Percentiles rank a stretch among this genome's conserved stretches.
These are phyloP conservation scores for Solanum piurae DNA, from an alignment of 257 asterid genomes.

Conservation along the genomic window DNA sequence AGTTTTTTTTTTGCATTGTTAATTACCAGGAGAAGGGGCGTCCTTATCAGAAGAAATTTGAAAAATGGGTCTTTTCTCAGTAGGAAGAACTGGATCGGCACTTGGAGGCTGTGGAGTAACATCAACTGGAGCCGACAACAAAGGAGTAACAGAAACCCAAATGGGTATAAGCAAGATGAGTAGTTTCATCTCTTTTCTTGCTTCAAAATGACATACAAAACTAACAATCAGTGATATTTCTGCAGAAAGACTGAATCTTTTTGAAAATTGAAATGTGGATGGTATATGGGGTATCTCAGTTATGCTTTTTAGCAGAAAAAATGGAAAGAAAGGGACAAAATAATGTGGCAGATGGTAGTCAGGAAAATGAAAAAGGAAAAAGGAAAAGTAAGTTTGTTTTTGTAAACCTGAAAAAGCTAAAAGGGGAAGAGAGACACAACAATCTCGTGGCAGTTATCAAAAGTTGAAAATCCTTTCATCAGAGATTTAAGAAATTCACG, in stretches of 20 bases:
- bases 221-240: background rate
- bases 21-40: slow-evolving; percentile 70
- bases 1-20: background rate
- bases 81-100: slow-evolving; percentile 78
- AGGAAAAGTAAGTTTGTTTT: slow-evolving; percentile 12
- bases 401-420: slow-evolving; percentile 22
- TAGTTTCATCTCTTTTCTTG: slow-evolving; percentile 26
- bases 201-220: background rate
- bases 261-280: slow-evolving; percentile 32
- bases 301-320: background rate
- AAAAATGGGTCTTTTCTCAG: slow-evolving; percentile 62
- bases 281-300: background rate
- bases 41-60: slow-evolving; percentile 42
- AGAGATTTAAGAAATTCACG: slow-evolving; percentile 30
- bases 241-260: background rate
- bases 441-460: slow-evolving; percentile 86
- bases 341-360: slow-evolving; percentile 7
- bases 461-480: slow-evolving; percentile 13
- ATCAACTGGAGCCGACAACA: slow-evolving; percentile 44
- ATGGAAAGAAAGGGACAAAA: slow-evolving; percentile 37
- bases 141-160: slow-evolving; percentile 31
- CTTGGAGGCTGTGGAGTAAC: slow-evolving; percentile 71
- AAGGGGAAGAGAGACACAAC: slow-evolving; percentile 35
- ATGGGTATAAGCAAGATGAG: slow-evolving; percentile 33
- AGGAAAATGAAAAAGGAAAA: slow-evolving; percentile 17